These are phyloP conservation scores for Solanum pinnatisectum DNA, from an alignment of 257 asterid species.

Conservation along the genomic window DNA sequence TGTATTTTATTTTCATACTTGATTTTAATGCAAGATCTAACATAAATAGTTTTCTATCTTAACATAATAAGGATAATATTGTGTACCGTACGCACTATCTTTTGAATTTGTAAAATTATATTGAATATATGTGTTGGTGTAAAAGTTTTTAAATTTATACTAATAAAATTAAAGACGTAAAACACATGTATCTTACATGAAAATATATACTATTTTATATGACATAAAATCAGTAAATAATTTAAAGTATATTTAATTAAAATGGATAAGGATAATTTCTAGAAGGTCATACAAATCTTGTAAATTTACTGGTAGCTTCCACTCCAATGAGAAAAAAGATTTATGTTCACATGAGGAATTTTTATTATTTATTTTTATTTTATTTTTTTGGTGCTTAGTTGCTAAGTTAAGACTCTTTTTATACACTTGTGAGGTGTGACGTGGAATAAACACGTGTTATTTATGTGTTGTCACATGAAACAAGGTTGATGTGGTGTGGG, in stretches of 20 bases:
- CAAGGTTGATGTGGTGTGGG: background rate
- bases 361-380: background rate
- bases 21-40: background rate
- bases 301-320: background rate
- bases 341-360: background rate
- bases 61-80: background rate
- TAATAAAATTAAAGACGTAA: too few relatives aligned
- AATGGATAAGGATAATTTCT: background rate
- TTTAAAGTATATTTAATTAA: too few relatives aligned
- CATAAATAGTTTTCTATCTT: background rate
- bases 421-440: background rate
- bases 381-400: background rate
- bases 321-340: background rate
- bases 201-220: too few relatives aligned
- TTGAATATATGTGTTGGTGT: too few relatives aligned
- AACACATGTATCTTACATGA: rapidly evolving
- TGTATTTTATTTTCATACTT: too few relatives aligned
- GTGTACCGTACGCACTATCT: background rate
- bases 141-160: too few relatives aligned
- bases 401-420: conserved; percentile 2
- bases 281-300: background rate
- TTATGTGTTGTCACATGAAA: background rate
- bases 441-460: background rate
- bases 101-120: too few relatives aligned
- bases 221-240: too few relatives aligned